Evolutionary conservation across 805 yeast species (phyloP), one percentile per base, ranked within the genome.

Genomic region (Starmera caribaea): DNA sequence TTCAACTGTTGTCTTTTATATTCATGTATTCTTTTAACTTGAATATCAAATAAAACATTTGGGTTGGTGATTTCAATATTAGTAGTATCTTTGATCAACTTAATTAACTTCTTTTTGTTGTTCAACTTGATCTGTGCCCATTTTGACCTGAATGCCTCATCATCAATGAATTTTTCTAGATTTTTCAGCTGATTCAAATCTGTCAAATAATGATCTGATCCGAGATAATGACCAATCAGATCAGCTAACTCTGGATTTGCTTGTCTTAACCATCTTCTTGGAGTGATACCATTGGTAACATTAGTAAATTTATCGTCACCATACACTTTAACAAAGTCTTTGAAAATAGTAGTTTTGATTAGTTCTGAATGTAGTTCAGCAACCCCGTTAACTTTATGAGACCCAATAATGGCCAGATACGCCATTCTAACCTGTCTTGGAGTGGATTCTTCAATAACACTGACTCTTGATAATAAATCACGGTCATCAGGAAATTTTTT

Each of bases 1-100:
- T 88, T 88, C 66, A 88, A 62, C 64, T 89, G 97, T 65, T 88
- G 97, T 61, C 97, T 81, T 69, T 88, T 88, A 66, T 88, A 88
- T 66, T 88, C 97, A 62, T 88, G 97, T 49, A 88, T 88, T 65
- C 97, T 79, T 66, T 88, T 88, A 36, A 89, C 96, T 63, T 88
- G 97, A 48, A 88, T 75, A 56, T 88, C 97, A 59, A 88, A 89
- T 58, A 88, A 62, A 28, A 82, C 87, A 40, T 76, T 65, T 56
- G 86, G 81, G 45, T 89, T 74, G 32, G 74, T 78, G 43, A 82
- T 66, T 39, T 67, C 68, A 30, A 58, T 62, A 38, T 64, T 66
- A 5, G 76, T 80, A 32, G 86, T 74, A 28, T 64, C 57, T 59
- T 83, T 79, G 53, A 88, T 76, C 52, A 85, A 69, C 17, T 63